Evolutionary conservation across 805 yeast genomes (phyloP), one percentile per base, ranked within the genome.

Genomic region (Yamadazyma takamatsuzukensis): DNA sequence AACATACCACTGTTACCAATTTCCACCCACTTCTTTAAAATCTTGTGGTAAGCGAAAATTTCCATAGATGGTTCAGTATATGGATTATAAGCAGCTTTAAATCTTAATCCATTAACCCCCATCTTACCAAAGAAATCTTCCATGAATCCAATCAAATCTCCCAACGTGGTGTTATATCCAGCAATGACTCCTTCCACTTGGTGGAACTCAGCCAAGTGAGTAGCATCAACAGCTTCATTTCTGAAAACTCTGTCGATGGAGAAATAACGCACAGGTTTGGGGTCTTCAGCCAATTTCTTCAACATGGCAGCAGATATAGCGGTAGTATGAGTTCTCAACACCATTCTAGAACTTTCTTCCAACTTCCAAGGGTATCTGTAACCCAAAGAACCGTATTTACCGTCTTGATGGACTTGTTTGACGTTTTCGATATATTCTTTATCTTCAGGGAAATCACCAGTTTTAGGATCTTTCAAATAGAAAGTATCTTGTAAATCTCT

Each of bases 1-100:
- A 93, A 93, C 96, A 93, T 83, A 61, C 99, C 99, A 13, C 97
- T 88, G 73, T 93, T 93, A 62, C 99, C 99, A 53, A 93, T 90
- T 72, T 93, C 99, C 43, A 93, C 98, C 98, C 98, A 94, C 61
- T 87, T 93, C 49, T 74, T 80, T 51, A 93, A 74, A 31, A 96
- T 96, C 49, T 78, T 80, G 66, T 93, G 99, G 83, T 86, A 93
- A 30, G 97, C 93, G 62, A 83, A 93, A 47, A 93, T 93, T 70
- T 93, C 99, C 77, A 93, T 76, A 6, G 96, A 85, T 37, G 99
- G 99, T 67, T 93, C 99, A 37, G 99, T 93, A 75, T 93, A 93
- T 39, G 99, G 99, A 65, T 93, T 93, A 68, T 93, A 93, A 24
- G 99, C 94, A 45, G 99, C 96, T 70, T 93, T 93, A 79, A 93